Percentiles rank a stretch among this genome's conserved stretches.
Evolutionary conservation across 2,329 filamentous ascomycete genomes (phyloP).

Genomic region (Xylaria sp.): DNA sequence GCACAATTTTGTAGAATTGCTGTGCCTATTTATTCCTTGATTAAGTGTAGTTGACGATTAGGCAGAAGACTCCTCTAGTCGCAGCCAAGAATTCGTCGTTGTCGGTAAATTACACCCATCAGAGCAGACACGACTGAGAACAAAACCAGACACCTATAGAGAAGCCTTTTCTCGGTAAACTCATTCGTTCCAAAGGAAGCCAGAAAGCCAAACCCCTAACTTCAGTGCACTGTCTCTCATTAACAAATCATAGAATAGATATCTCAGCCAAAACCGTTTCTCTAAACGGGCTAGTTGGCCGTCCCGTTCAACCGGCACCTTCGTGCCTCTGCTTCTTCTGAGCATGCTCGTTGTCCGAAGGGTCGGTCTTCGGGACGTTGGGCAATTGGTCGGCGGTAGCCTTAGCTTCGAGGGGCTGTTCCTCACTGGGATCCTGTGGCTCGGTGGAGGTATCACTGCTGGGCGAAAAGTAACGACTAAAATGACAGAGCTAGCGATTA

Average conservation of each 20-base stretch:
- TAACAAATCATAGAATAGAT: background rate
- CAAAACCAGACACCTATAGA: no score
- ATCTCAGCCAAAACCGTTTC: background rate
- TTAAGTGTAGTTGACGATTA: no score
- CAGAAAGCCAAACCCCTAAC: background rate
- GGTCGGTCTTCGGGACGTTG: constrained; percentile 53
- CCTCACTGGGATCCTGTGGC: constrained; percentile 35
- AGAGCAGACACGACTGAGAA: no score
- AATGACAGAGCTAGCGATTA: background rate
- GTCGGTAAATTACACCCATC: no score
- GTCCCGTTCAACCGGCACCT: constrained; percentile 22
- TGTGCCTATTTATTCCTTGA: no score
- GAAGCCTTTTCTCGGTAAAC: constrained; percentile 5
- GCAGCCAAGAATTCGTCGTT: no score
- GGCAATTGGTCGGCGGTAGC: constrained; percentile 49
- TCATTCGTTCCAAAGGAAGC: background rate
- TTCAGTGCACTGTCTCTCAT: background rate
- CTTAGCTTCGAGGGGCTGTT: constrained; percentile 43
- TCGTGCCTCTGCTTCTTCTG: constrained; percentile 52
- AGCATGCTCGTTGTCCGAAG: constrained; percentile 47
- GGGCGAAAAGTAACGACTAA: constrained; percentile 47
- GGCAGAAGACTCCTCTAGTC: no score
- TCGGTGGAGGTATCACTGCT: constrained; percentile 27
- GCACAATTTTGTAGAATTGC: no score
- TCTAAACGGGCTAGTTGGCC: no score